A percentile compares a stretch with the other conserved stretches of the same genome.
Evolutionary conservation across 2,329 filamentous ascomycete genomes (phyloP).

Genomic region (Lachnellula hyalina): DNA sequence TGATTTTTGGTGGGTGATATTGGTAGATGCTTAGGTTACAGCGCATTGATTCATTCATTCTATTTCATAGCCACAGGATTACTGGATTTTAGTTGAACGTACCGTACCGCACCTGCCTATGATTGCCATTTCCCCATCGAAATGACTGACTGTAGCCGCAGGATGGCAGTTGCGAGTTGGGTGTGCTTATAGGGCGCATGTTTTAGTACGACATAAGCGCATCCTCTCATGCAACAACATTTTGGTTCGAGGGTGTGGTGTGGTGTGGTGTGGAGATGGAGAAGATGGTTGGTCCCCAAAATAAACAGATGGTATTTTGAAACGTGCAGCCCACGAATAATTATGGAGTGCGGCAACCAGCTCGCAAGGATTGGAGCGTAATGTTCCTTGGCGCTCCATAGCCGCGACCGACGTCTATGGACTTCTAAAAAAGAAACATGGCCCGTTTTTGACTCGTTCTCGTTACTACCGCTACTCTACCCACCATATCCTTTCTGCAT

Average conservation of each 20-base stretch:
- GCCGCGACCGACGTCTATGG: background rate
- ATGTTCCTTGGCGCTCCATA: background rate
- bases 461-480: background rate
- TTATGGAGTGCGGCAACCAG: background rate
- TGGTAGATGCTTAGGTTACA: too few relatives aligned
- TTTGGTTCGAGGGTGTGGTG: background rate
- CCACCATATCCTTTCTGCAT: background rate
- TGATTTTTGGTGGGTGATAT: too few relatives aligned
- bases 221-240: conserved; percentile 1
- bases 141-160: too few relatives aligned
- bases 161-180: too few relatives aligned
- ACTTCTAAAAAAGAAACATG: background rate
- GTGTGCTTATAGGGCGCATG: too few relatives aligned
- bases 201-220: background rate
- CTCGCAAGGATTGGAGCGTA: background rate
- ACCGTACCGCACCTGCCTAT: too few relatives aligned
- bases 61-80: too few relatives aligned
- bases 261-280: too few relatives aligned
- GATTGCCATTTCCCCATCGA: too few relatives aligned
- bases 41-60: too few relatives aligned
- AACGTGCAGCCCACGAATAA: background rate
- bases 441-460: background rate
- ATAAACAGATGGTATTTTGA: conserved; percentile 4
- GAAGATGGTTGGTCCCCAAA: background rate
- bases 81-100: too few relatives aligned